These are phyloP conservation scores for Amanita inopinata DNA, from an alignment of 768 basidiomycete species.

Conservation along the genomic window DNA sequence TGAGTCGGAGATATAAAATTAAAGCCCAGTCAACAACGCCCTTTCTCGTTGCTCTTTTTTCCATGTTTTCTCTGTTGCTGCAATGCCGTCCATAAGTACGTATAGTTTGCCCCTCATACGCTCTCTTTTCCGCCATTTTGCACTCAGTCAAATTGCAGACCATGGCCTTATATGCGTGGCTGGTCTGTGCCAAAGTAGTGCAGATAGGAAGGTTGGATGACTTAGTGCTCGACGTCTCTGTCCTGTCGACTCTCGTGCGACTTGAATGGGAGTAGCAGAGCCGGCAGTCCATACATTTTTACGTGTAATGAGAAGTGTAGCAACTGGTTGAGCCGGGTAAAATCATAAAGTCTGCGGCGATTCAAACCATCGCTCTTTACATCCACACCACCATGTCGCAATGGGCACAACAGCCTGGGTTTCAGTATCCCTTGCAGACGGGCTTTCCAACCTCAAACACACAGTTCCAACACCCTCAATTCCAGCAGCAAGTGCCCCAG, in stretches of 20 bases:
- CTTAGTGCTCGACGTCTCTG: constrained; percentile 13
- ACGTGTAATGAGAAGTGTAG: background rate
- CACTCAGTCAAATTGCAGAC: constrained; percentile 12
- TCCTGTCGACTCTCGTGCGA: constrained; percentile 1
- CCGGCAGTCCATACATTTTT: constrained; percentile 13
- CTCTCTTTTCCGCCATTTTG: background rate
- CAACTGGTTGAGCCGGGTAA: background rate
- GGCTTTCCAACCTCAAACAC: no score
- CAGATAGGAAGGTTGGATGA: constrained; percentile 12
- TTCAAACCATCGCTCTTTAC: constrained; percentile 15
- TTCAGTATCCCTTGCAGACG: constrained; percentile 68
- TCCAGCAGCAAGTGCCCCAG: constrained; percentile 36
- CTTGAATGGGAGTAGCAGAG: constrained; percentile 10
- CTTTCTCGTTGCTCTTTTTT: background rate
- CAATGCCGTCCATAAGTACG: no score
- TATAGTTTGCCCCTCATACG: no score
- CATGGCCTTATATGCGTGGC: background rate
- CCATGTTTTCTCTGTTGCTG: no score
- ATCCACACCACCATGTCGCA: constrained; percentile 53
- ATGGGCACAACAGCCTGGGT: constrained; percentile 55
- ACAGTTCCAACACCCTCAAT: constrained; percentile 39
- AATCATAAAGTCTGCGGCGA: constrained; percentile 15
- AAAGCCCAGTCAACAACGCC: background rate
- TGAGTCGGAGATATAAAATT: constrained; percentile 2
- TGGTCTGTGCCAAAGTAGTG: constrained; percentile 11